Evolutionary conservation across 768 basidiomycete species (phyloP), one percentile per base, ranked within the genome.

Genomic region (Mrakia blollopis): DNA sequence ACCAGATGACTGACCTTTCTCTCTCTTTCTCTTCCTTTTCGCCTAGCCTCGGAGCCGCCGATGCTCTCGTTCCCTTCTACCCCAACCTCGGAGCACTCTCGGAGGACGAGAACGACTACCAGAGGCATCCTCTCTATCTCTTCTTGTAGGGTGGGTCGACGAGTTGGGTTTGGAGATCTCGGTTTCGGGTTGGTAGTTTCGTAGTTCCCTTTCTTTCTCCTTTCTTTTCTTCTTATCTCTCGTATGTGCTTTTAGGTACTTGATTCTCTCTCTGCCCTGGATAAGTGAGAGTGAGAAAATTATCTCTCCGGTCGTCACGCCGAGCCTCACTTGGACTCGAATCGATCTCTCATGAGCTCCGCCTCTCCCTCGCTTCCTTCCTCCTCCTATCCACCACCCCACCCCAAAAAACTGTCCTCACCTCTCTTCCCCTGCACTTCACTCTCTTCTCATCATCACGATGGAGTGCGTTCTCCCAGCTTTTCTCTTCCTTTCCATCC

Each of bases 71-170:
- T 23, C 76, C 76, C 21, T 78, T 78, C 73, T 78, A 78, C 60
- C 77, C 77, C 11, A 78, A 78, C 50, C 72, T 78, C 8, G 73
- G 67, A 21, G 47, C 67, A 21, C 73, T 78, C 9, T 69, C 63
- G 18, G 77, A 78, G 73, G 65, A 73, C 65, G 73, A 78, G 63
- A 78, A 78, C 47, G 77, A 78, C 61, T 78, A 74, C 68, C 67
- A 65, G n/a, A 65, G 77, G 5, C 77, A 78, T 44, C 65, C 77
- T 32, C 62, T 78, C 41, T 78, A 78, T 41, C 23, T 68, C 37
- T 78, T 73, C 70, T 72, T 77, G 44, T 77, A 74, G 69, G 37
- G 41, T 50, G 18, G 37, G 39, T 0, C 14, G 47, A 30, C 8
- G 28, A 30, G 32, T 44, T 25, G n/a, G 32, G 1, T n/a, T n/a